A percentile compares a stretch with the other conserved stretches of the same genome.
These are phyloP conservation scores for Copromyces sp. DNA, from an alignment of 495 filamentous ascomycete species.

Conservation along the genomic window DNA sequence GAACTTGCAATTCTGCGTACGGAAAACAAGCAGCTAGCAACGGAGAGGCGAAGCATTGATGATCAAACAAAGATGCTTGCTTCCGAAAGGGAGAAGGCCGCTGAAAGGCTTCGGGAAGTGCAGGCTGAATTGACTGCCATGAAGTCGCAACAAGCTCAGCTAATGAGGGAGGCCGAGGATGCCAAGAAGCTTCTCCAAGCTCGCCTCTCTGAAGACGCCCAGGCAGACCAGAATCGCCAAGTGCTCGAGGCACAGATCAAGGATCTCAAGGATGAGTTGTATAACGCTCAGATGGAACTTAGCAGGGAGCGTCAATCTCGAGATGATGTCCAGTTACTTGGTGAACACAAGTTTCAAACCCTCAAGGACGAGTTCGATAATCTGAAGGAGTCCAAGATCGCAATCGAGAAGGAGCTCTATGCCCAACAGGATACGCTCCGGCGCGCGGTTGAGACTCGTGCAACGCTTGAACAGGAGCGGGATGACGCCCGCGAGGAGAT, in stretches of 20 bases:
- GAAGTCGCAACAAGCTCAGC: conserved; percentile 67
- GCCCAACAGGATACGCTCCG: conserved; percentile 91
- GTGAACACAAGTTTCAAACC: conserved; percentile 75
- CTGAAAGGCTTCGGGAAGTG: conserved; percentile 66
- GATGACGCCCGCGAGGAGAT: conserved; percentile 84
- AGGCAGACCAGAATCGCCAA: conserved; percentile 74
- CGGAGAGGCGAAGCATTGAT: conserved; percentile 67
- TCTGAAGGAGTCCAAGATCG: conserved; percentile 93
- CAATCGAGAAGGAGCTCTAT: conserved; percentile 96
- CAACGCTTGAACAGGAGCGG: conserved; percentile 70
- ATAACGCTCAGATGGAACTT: conserved; percentile 75
- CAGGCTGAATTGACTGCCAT: conserved; percentile 83
- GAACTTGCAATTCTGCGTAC: conserved; percentile 76
- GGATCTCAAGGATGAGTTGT: conserved; percentile 76
- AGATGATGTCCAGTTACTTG: conserved; percentile 86
- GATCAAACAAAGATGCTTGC: conserved; percentile 59
- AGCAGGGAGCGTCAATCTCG: conserved; percentile 91
- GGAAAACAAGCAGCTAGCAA: conserved; percentile 68
- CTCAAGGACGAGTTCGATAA: conserved; percentile 75
- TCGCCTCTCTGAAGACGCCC: conserved; percentile 78
- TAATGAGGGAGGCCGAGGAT: conserved; percentile 82
- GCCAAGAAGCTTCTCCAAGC: conserved; percentile 78
- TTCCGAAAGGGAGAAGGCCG: conserved; percentile 69
- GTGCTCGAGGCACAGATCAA: conserved; percentile 80
- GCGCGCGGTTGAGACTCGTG: conserved; percentile 70